Base-by-base conservation (phyloP, 768 basidiomycete genomes). In the Gymnopilus junonius region DNA sequence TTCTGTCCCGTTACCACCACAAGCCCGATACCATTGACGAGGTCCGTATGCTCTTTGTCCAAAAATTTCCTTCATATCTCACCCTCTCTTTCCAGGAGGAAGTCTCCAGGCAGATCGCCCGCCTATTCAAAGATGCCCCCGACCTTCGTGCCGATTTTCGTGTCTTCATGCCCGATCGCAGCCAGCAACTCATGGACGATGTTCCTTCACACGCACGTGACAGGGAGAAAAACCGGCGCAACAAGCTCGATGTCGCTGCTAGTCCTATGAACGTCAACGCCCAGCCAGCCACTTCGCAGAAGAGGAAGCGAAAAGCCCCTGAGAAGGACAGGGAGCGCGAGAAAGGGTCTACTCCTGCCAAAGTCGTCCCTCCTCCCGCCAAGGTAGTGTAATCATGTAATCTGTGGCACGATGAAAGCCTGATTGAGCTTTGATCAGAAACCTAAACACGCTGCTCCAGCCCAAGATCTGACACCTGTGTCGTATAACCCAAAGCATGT, bases 131-230 rank as follows among this genome's bases (percentile, higher is more conserved):
- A 63, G 89, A 93, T 67, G 87, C 86, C 8, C 88, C 89, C 0
- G 92, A 93, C 73, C 73, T 94, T 37, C 83, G 88, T 40, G 82
- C 85, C 50, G 91, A 91, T 64, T 93, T 94, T 67, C 82, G 85
- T 29, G 82, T 90, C 58, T 93, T 93, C 74, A 85, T 93, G 80
- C 89, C 90, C 0, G 88, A 85, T 69, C 79, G 81, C 70, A 80
- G 77, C 55, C 86, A 83, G 57, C 77, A 78, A 61, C 68, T 82
- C 39, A 72, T 85, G 20, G 85, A 86, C 48, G 86, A 87, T 66
- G 73, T 73, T 21, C 60, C 69, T 27, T 45, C 76, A 39, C 62
- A 64, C 79, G 64, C 80, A 76, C 58, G 77, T 70, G 60, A 78
- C 74, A 64, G 68, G 57, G 81, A 83, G 21, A 80, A 82, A 70